A percentile compares a stretch with the other conserved stretches of the same genome.
Conservation (phyloP, 257 asterid genomes). For the Solanum sitiens region DNA sequence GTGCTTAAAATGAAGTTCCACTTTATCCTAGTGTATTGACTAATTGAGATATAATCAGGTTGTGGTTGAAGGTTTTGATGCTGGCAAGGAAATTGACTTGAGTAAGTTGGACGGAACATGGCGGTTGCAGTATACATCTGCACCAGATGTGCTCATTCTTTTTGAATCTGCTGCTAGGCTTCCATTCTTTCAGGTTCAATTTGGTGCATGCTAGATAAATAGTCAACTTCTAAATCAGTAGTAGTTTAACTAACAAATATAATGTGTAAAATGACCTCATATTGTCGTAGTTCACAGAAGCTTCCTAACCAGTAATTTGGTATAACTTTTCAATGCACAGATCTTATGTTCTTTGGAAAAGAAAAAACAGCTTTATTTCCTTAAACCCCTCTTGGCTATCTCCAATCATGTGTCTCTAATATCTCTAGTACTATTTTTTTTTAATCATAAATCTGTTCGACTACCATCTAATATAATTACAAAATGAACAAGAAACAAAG, state of each 20-base stretch:
- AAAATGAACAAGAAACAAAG: background rate
- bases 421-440: background rate
- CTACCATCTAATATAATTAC: background rate
- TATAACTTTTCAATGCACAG: background rate
- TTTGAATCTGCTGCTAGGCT: constrained; percentile 64
- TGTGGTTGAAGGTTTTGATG: constrained; percentile 51
- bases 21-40: background rate
- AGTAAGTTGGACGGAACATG: constrained; percentile 71
- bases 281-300: background rate
- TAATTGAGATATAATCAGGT: constrained; percentile 23
- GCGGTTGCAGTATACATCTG: constrained; percentile 94
- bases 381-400: background rate
- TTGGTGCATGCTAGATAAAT: background rate
- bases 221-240: background rate
- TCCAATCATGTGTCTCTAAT: background rate
- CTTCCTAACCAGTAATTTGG: background rate
- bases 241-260: background rate
- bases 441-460: background rate
- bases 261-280: background rate
- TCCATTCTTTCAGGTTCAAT: constrained; percentile 61
- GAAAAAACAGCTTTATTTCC: background rate
- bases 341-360: background rate
- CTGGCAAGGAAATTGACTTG: constrained; percentile 51
- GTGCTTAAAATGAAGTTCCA: background rate
- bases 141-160: constrained; percentile 73